Base-by-base conservation (phyloP, 116 monocot species). In the Phalaenopsis hybrid region DNA sequence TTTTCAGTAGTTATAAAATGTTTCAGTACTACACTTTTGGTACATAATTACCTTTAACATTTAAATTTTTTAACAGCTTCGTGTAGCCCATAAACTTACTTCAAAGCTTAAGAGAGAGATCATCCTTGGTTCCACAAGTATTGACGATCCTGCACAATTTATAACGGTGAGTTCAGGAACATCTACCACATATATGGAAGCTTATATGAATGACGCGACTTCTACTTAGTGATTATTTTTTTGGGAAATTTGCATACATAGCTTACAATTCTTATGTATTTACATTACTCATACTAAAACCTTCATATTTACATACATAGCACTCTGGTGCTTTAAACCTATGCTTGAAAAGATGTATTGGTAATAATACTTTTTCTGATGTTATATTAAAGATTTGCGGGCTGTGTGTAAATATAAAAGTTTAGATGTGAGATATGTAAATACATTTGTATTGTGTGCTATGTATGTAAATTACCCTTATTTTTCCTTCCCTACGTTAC, bases 131-230 rank as follows among this genome's bases (percentile, higher is more conserved):
- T 86, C 92, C 20, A 81, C 90, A 74, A 92, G 92, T 70, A 80
- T 90, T 45, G 92, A 92, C 78, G 92, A 92, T 88, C 90, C 92
- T 81, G 88, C 86, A 23, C 88, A 88, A 76, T 92, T 90, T 78
- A 90, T 92, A 57, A 90, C 92, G 52, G 92, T 92, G 28, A 86
- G 92, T 85, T 43, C 5, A 75, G 31, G 25, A 77, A 44, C 45
- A 18, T 75, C 16, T 75, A 5, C 6, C 37, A 0, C 37, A n/a
- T n/a, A n/a, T 37, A 37, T 34, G 15, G 13, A 72, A 37, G 34
- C 34, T 33, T 55, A 55, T 55, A 15, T 13, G 2, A 55, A 55
- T 55, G 55, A 4, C 2, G 4, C 12, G 3, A 15, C 55, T 55
- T 13, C 15, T 15, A 15, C 55, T 55, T 55, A 55, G 16, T 55